Evolutionary conservation across 768 basidiomycete species (phyloP).

Genomic region (Mycena polygramma): DNA sequence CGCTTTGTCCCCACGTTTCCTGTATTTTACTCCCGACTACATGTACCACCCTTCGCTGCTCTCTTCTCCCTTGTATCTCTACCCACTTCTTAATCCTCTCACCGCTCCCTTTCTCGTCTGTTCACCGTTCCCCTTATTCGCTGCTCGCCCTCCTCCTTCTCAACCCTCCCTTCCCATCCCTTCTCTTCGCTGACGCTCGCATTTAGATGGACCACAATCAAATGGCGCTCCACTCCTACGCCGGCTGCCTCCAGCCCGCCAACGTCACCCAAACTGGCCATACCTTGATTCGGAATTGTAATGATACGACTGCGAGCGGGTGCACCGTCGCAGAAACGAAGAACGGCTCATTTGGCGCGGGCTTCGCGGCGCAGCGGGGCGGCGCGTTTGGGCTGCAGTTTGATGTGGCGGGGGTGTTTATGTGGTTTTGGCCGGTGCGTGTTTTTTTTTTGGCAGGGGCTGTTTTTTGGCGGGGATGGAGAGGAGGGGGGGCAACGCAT

Average conservation of each 20-base stretch:
- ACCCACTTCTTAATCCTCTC: too few relatives aligned
- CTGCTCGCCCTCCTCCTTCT: too few relatives aligned
- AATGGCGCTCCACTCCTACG: conserved; percentile 32
- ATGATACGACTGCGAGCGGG: conserved; percentile 63
- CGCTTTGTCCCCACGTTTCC: too few relatives aligned
- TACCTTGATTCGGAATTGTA: conserved; percentile 59
- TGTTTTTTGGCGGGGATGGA: too few relatives aligned
- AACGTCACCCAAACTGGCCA: conserved; percentile 42
- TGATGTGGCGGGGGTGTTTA: conserved; percentile 58
- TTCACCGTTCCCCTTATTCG: too few relatives aligned
- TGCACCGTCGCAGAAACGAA: conserved; percentile 75
- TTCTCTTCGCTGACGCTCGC: not conserved
- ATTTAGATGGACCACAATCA: conserved; percentile 31
- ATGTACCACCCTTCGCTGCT: too few relatives aligned
- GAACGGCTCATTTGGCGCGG: conserved; percentile 72
- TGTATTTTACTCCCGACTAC: too few relatives aligned
- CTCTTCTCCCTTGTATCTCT: too few relatives aligned
- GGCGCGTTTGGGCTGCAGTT: conserved; percentile 85
- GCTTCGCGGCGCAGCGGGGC: conserved; percentile 75
- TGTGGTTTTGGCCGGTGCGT: conserved; percentile 62
- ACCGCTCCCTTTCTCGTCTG: too few relatives aligned
- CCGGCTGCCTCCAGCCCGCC: conserved; percentile 28
- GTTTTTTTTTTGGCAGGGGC: too few relatives aligned
- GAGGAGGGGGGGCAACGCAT: too few relatives aligned
- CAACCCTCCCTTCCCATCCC: too few relatives aligned